Evolutionary conservation across 768 basidiomycete genomes (phyloP), one percentile per base, ranked within the genome.

Genomic region (Suillus spraguei): DNA sequence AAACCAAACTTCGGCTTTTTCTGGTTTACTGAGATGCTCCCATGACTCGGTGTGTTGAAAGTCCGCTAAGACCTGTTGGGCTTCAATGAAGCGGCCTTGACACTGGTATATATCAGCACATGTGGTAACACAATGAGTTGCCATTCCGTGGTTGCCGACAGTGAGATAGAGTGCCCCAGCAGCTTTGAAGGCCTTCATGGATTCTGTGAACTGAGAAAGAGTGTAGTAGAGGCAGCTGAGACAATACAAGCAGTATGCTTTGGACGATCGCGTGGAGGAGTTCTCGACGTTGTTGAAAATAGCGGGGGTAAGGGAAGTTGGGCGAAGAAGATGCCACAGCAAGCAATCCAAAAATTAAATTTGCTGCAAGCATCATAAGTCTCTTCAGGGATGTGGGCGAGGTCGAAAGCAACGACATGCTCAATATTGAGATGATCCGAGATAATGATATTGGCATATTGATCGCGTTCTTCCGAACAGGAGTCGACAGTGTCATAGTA

Each of bases 391-490:
- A 47, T 17, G 32, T 11, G 22, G 11, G 59, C 17, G 8, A 47
- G 39, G 36, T 47, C 4, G 42, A 47, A 60, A 33, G 59, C 59
- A 44, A 60, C 16, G 4, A 60, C n/a, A 8, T 16, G 22, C 47
- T 60, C 59, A 2, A 35, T 35, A 28, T 60, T 60, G 2, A 44
- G 20, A n/a, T 60, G 42, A n/a, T 60, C 24, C 9, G n/a, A 42
- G 32, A n/a, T 46, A 41, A 60, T 16, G 22, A 35, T 44, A 46
- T 52, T 20, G 9, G 33, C 22, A 5, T 33, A 22, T 32, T 33
- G 2, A n/a, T n/a, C n/a, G n/a, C n/a, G n/a, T n/a, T n/a, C n/a
- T n/a, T n/a, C 10, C 3, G 16, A 28, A 50, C 7, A 0, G 3
- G 3, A n/a, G n/a, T n/a, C n/a, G 14, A 50, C 49, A 2, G 22